These are phyloP conservation scores for Monosporascus sp. DNA, from an alignment of 2,329 filamentous ascomycete species.

Conservation along the genomic window DNA sequence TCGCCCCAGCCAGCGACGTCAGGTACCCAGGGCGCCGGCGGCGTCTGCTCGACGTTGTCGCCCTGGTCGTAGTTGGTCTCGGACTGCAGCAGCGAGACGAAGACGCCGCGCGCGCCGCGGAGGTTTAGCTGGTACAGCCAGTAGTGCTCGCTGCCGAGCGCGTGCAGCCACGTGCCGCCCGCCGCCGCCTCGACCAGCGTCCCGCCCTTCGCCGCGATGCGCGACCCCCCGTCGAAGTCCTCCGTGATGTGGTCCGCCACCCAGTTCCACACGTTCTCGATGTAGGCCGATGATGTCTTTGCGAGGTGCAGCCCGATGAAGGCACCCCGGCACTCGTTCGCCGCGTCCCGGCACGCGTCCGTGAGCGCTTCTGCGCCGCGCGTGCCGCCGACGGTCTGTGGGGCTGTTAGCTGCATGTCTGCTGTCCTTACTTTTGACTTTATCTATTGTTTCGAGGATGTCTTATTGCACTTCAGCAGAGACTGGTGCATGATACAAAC, in stretches of 20 bases:
- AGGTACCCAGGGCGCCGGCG: slow-evolving; percentile 34
- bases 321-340: slow-evolving; percentile 37
- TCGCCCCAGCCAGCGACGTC: slow-evolving; percentile 33
- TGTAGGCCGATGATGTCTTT: slow-evolving; percentile 39
- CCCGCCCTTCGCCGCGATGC: slow-evolving; percentile 44
- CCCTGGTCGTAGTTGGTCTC: slow-evolving; percentile 49
- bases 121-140: slow-evolving; percentile 55
- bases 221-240: slow-evolving; percentile 40
- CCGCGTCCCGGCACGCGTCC: slow-evolving; percentile 21
- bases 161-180: slow-evolving; percentile 47
- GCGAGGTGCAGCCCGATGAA: slow-evolving; percentile 44
- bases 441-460: too few species aligned
- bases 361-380: slow-evolving; percentile 25
- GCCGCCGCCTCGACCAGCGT: slow-evolving; percentile 37
- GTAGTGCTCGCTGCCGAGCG: slow-evolving; percentile 49
- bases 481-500: too few species aligned
- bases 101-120: slow-evolving; percentile 41
- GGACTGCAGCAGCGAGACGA: slow-evolving; percentile 44
- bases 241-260: slow-evolving; percentile 45
- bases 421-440: too few species aligned
- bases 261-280: slow-evolving; percentile 52
- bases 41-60: slow-evolving; percentile 28
- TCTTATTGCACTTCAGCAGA: too few species aligned
- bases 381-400: slow-evolving; percentile 29
- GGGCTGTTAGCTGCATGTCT: background rate